Percentiles rank a stretch among this genome's conserved stretches.
These are phyloP conservation scores for Crassisporium funariophilum DNA, from an alignment of 768 basidiomycete species.

Conservation along the genomic window DNA sequence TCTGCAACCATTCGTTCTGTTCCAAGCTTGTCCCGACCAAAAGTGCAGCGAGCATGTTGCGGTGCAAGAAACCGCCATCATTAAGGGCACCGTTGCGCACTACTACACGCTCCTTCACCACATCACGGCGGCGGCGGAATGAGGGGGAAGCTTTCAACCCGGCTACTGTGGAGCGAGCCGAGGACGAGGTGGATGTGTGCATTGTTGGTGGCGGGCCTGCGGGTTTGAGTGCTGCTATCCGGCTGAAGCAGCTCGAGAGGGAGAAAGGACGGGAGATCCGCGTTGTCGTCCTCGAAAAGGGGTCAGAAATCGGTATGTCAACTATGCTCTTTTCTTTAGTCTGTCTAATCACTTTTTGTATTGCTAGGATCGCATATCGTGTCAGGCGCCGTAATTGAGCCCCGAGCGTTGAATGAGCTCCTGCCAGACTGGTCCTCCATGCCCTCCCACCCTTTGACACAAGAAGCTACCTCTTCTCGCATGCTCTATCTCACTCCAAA, in stretches of 20 bases:
- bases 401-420: constrained; percentile 87
- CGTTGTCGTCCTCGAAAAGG: constrained; percentile 96
- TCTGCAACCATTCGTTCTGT: no score
- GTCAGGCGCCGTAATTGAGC: constrained; percentile 94
- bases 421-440: constrained; percentile 78
- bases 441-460: constrained; percentile 75
- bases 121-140: constrained; percentile 9
- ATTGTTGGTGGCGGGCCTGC: constrained; percentile 97
- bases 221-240: constrained; percentile 93
- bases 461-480: constrained; percentile 71
- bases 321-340: not conserved
- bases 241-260: constrained; percentile 88
- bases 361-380: constrained; percentile 85
- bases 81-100: not conserved
- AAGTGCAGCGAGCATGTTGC: constrained; percentile 13
- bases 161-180: constrained; percentile 70
- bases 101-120: constrained; percentile 9
- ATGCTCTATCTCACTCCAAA: constrained; percentile 87
- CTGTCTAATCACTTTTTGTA: not conserved
- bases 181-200: constrained; percentile 94
- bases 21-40: no score
- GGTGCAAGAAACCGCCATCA: constrained; percentile 10
- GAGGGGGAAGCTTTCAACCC: constrained; percentile 47
- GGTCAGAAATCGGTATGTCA: constrained; percentile 81
- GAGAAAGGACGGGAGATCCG: constrained; percentile 80